Conservation (phyloP, 495 filamentous ascomycete species). For the Neurospora tetraspora region DNA sequence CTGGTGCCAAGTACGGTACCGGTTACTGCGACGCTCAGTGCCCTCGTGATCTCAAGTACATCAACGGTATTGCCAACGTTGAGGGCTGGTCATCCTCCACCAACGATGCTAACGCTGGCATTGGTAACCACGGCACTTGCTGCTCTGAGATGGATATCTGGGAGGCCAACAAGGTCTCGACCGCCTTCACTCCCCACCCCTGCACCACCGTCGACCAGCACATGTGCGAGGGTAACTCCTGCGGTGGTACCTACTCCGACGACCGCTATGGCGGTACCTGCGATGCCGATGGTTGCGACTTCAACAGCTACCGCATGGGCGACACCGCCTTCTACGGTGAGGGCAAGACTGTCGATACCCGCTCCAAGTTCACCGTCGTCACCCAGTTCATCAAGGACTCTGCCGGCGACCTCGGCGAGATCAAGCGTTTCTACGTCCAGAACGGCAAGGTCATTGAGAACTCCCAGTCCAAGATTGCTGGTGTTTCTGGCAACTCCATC, state of each 20-base stretch:
- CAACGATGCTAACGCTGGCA: constrained; percentile 50
- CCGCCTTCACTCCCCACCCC: constrained; percentile 56
- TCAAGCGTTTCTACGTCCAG: constrained; percentile 66
- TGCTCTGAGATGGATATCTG: constrained; percentile 69
- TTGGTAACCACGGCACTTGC: constrained; percentile 54
- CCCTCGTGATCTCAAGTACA: constrained; percentile 43
- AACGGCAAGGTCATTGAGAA: constrained; percentile 51
- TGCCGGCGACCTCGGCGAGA: constrained; percentile 47
- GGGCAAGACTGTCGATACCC: constrained; percentile 53
- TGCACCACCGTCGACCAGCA: constrained; percentile 47
- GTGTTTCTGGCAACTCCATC: constrained; percentile 47
- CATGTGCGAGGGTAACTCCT: constrained; percentile 42
- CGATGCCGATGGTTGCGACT: constrained; percentile 66
- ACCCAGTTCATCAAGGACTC: constrained; percentile 53
- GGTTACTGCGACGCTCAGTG: constrained; percentile 54
- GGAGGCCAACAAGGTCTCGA: constrained; percentile 60
- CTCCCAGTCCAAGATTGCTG: constrained; percentile 39
- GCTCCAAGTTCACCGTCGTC: constrained; percentile 59
- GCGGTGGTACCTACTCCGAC: constrained; percentile 41
- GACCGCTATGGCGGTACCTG: constrained; percentile 50
- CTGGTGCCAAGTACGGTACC: constrained; percentile 48
- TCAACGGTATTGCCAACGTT: constrained; percentile 45
- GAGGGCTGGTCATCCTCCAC: constrained; percentile 50
- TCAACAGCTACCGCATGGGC: constrained; percentile 65
- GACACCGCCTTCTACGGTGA: constrained; percentile 52